Base-by-base conservation (phyloP, 1,284 basidiomycete species). In the Pascua guehoae region DNA sequence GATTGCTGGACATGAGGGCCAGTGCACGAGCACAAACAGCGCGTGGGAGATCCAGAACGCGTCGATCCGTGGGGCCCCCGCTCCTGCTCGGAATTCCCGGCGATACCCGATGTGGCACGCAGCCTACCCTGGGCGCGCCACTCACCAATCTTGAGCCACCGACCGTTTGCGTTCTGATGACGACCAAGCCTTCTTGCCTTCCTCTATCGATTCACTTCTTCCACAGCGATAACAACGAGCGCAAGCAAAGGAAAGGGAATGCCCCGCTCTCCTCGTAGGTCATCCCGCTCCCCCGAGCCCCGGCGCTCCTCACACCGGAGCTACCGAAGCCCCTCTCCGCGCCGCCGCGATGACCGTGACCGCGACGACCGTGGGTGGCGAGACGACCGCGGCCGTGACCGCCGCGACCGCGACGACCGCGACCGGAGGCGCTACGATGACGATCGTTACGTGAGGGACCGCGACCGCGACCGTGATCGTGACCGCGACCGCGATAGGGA, bases 231-330 rank as follows among this genome's bases (percentile, higher is more conserved):
- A 32, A 32, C 24, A 32, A 32, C 24, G 24, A 32, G 24, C 24
- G 24, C 24, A 32, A 32, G 24, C 24, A 32, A 32, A 32, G 24
- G 24, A 32, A 32, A 46, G 39, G 46, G 44, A 17, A 63, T 63
- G 62, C 62, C 62, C 43, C 62, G 58, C 58, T 63, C 62, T 40
- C 62, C 62, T 60, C 62, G 58, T 60, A 63, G 62, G 62, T 63
- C 24, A 32, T 32, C 62, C 52, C 55, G 62, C 58, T 63, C 62
- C 47, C 58, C 62, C 49, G 58, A 57, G 50, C 56, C 54, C 40
- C 57, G 56, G 45, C 62, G 62, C 56, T 56, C 62, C 62, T 63
- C 58, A 58, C 62, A 60, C 62, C 58, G 58, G 56, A 57, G 55
- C 43, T 44, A 58, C 43, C 57, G 55, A 38, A 59, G 61, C 57